Conservation (phyloP, 1,284 basidiomycete species). For the Stygiomarasmius scandens region DNA sequence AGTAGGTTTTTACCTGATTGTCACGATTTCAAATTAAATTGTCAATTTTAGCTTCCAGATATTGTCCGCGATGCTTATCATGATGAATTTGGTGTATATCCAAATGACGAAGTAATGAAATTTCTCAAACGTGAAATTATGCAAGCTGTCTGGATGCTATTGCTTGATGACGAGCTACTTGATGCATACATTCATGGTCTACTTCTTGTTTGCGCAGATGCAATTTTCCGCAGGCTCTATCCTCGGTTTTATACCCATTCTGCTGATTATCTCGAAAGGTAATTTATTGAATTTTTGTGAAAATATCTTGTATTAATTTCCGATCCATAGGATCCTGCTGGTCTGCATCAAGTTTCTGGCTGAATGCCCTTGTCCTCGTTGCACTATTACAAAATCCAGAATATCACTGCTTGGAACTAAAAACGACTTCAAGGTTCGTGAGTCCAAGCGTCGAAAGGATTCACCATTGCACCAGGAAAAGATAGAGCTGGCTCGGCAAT, state of each 20-base stretch:
- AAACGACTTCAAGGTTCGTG: not conserved
- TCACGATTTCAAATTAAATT: not conserved
- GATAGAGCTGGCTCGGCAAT: slow-evolving; percentile 10
- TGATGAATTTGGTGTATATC: slow-evolving; percentile 14
- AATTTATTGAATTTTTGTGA: slow-evolving; percentile 2
- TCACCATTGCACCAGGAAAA: not conserved
- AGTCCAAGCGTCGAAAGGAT: slow-evolving; percentile 13
- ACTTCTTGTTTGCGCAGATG: slow-evolving; percentile 31
- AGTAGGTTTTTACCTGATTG: slow-evolving; percentile 6
- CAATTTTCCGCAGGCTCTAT: slow-evolving; percentile 25
- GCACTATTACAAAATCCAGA: not conserved
- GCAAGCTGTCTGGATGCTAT: slow-evolving; percentile 30
- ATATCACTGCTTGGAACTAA: not conserved
- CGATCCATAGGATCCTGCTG: slow-evolving; percentile 28
- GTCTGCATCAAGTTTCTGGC: slow-evolving; percentile 12
- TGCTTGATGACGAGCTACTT: slow-evolving; percentile 31
- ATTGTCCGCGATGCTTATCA: slow-evolving; percentile 24
- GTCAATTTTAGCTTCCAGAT: slow-evolving; percentile 22
- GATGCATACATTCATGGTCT: slow-evolving; percentile 34
- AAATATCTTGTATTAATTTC: slow-evolving; percentile 14
- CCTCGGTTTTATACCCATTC: slow-evolving; percentile 33
- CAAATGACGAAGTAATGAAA: slow-evolving; percentile 22
- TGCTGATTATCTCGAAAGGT: slow-evolving; percentile 41
- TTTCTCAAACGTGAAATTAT: slow-evolving; percentile 33
- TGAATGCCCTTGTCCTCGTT: slow-evolving; percentile 2